A percentile compares a stretch with the other conserved stretches of the same genome.
These are phyloP conservation scores for Cenchrus fungigraminus DNA, from an alignment of 176 grass and related monocot species.

Conservation along the genomic window DNA sequence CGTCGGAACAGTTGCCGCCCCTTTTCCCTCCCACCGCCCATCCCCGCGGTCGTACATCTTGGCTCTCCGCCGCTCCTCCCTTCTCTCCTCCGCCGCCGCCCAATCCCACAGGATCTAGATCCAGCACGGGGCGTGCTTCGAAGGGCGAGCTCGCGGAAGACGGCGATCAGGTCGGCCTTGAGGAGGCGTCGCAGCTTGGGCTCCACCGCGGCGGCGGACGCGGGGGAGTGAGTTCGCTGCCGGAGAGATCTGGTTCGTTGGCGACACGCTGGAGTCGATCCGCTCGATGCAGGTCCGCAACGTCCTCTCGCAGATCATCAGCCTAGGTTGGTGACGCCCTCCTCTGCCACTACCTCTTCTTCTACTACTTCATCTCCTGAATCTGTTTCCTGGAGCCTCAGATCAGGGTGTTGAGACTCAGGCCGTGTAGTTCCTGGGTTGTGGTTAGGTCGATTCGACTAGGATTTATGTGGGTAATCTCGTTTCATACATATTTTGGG, in stretches of 20 bases:
- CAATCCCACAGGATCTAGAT: too few relatives aligned
- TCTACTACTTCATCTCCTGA: not conserved
- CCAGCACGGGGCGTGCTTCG: too few relatives aligned
- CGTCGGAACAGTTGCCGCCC: too few relatives aligned
- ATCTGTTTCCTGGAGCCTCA: not conserved
- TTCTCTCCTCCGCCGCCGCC: too few relatives aligned
- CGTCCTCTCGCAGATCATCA: constrained; percentile 64
- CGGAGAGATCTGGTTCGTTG: constrained; percentile 55
- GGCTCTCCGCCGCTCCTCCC: too few relatives aligned
- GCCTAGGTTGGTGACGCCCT: constrained; percentile 46
- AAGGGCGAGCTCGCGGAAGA: too few relatives aligned
- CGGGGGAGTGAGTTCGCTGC: constrained; percentile 4
- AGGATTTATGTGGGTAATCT: not conserved
- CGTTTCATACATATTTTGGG: not conserved
- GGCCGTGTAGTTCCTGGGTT: not conserved
- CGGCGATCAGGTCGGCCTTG: too few relatives aligned
- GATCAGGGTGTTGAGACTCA: not conserved
- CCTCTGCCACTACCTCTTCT: not conserved
- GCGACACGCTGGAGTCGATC: constrained; percentile 67
- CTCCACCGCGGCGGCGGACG: too few relatives aligned
- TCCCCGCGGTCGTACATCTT: too few relatives aligned
- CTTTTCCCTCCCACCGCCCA: too few relatives aligned
- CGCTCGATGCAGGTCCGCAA: constrained; percentile 67
- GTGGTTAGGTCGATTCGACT: not conserved
- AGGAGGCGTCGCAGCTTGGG: too few relatives aligned